Conservation (phyloP, 1,284 basidiomycete species). For the Papiliotrema terrestris region DNA sequence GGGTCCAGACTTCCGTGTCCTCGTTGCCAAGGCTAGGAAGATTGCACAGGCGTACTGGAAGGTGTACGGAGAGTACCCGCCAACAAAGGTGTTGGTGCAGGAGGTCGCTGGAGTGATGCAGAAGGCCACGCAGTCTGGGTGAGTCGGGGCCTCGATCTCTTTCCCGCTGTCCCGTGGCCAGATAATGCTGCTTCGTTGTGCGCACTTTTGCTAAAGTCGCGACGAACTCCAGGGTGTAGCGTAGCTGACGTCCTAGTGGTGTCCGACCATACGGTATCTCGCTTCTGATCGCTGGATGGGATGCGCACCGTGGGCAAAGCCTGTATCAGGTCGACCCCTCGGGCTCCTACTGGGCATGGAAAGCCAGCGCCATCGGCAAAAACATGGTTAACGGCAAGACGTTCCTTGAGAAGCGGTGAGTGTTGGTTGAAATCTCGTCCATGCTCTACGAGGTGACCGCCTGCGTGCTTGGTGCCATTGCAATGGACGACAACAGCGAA, state of each 20-base stretch:
- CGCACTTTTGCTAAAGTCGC: neutral
- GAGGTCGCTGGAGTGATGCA: constrained; percentile 99
- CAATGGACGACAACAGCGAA: no score
- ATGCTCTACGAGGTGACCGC: constrained; percentile 6
- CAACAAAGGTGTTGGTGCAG: constrained; percentile 91
- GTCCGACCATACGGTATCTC: constrained; percentile 98
- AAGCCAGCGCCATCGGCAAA: constrained; percentile 98
- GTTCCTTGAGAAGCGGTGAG: constrained; percentile 93
- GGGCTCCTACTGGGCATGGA: constrained; percentile 99
- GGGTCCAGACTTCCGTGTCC: constrained; percentile 96
- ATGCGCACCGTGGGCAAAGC: constrained; percentile 81
- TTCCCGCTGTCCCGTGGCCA: neutral
- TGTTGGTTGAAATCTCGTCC: constrained; percentile 15
- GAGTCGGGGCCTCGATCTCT: constrained; percentile 38
- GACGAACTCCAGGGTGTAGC: neutral
- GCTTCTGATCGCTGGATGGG: constrained; percentile 93
- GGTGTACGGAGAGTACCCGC: constrained; percentile 98
- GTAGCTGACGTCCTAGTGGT: constrained; percentile 60
- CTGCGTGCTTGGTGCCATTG: no score
- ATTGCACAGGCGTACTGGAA: constrained; percentile 99
- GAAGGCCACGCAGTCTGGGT: constrained; percentile 98
- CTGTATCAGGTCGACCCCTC: constrained; percentile 99
- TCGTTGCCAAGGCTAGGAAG: constrained; percentile 91
- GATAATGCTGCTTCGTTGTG: neutral
- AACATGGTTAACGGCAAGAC: constrained; percentile 99